Evolutionary conservation across 139 green algal genomes (phyloP).

Genomic region (Volvox africanus): DNA sequence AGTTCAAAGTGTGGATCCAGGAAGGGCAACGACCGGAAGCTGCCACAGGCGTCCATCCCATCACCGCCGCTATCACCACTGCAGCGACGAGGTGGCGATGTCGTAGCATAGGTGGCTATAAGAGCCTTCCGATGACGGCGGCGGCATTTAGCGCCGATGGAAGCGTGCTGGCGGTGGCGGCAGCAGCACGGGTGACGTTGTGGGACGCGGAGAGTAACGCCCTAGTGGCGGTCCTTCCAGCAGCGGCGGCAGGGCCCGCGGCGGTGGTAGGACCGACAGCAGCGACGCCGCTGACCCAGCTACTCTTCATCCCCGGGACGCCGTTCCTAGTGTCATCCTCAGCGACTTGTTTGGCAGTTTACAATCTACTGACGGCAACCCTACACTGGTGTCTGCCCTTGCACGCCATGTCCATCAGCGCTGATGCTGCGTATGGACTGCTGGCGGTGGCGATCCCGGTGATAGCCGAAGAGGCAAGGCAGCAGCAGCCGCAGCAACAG

Average conservation of each 20-base stretch:
- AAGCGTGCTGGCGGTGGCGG: constrained; percentile 75
- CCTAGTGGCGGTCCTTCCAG: constrained; percentile 67
- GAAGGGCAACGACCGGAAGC: not conserved
- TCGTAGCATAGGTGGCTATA: constrained; percentile 63
- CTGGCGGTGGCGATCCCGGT: constrained; percentile 62
- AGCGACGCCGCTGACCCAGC: constrained; percentile 20
- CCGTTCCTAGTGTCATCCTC: constrained; percentile 60
- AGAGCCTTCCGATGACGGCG: constrained; percentile 60
- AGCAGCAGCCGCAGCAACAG: constrained; percentile 2
- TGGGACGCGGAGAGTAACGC: constrained; percentile 72
- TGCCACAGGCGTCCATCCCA: not conserved
- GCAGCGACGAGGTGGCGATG: constrained; percentile 54
- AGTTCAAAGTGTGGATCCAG: constrained; percentile 71
- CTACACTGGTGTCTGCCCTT: constrained; percentile 62
- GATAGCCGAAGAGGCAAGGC: not conserved
- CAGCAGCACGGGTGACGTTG: constrained; percentile 64
- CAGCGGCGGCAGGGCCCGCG: constrained; percentile 24
- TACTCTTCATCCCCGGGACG: constrained; percentile 68
- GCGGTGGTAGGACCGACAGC: not conserved
- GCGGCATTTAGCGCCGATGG: constrained; percentile 81
- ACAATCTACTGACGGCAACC: constrained; percentile 69
- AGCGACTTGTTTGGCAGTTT: constrained; percentile 59
- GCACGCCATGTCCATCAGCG: constrained; percentile 26
- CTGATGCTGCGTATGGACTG: constrained; percentile 32
- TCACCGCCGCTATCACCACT: not conserved